These are phyloP conservation scores for Fusarium buharicum DNA, from an alignment of 2,329 filamentous ascomycete genomes.

Conservation along the genomic window DNA sequence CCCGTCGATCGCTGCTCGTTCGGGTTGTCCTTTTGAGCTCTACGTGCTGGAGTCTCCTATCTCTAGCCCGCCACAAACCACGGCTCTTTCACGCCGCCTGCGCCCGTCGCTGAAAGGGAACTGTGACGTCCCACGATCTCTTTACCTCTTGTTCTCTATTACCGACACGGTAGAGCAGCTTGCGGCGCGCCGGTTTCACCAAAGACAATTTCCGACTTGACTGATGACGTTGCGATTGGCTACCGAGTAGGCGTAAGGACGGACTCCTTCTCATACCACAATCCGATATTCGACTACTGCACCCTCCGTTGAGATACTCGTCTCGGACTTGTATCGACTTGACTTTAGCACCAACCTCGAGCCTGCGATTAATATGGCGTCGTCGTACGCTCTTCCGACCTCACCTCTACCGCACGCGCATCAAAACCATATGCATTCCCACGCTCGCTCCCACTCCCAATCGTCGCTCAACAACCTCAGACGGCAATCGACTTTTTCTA, in stretches of 20 bases:
- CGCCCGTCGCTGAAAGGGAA: conserved; percentile 19
- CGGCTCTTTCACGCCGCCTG: conserved; percentile 32
- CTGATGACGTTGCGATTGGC: conserved; percentile 46
- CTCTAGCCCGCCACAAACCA: conserved; percentile 39
- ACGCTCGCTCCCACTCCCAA: conserved; percentile 53
- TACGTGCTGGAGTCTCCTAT: conserved; percentile 45
- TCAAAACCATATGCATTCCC: conserved; percentile 55
- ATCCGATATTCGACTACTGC: conserved; percentile 35
- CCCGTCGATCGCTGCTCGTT: conserved; percentile 43
- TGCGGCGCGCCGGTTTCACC: conserved; percentile 19
- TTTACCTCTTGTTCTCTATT: conserved; percentile 18
- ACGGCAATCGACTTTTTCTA: conserved; percentile 48
- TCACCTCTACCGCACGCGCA: conserved; percentile 61
- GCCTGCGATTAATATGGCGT: conserved; percentile 54
- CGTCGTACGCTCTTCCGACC: conserved; percentile 65
- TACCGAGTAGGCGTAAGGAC: conserved; percentile 28
- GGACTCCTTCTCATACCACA: conserved; percentile 29
- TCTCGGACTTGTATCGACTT: conserved; percentile 4
- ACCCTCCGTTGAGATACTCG: conserved; percentile 7
- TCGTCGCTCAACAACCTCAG: conserved; percentile 54
- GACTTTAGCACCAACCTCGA: conserved; percentile 9
- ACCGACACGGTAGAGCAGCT: conserved; percentile 15
- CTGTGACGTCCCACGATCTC: conserved; percentile 37
- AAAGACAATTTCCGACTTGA: conserved; percentile 16
- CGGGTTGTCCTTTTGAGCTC: conserved; percentile 39